Evolutionary conservation across 2,329 filamentous ascomycete species (phyloP), one percentile per base, ranked within the genome.

Genomic region (Verticillium zaregamsianum): DNA sequence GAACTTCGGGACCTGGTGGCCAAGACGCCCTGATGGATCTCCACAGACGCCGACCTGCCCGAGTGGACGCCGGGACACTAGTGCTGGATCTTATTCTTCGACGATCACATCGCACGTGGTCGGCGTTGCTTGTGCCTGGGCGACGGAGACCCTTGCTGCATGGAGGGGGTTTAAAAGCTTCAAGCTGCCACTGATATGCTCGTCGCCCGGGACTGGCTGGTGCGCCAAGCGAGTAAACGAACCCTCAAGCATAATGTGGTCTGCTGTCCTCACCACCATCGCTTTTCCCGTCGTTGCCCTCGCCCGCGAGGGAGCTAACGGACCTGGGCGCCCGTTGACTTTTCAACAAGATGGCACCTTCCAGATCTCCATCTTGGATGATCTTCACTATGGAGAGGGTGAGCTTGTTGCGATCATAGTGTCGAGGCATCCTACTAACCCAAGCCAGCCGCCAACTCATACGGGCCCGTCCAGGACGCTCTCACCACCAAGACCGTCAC

Each of bases 321-420:
- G 58, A 15, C 58, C 45, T 12, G 45, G n/a, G 3, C 58, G 32
- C 0, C 71, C 72, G 7, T 67, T 76, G 11, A 68, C 64, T 11
- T 82, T 84, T 65, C 71, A 69, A 9, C 23, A 66, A 1, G 76
- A 82, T 55, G 80, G 80, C 6, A 79, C 75, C 0, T 84, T 85
- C 66, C 79, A 82, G 59, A 75, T 85, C 35, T 76, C 85, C 2
- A 80, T 92, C 14, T 90, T 92, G 64, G 82, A 85, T 32, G 90
- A 92, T 66, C 73, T 92, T 8, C 89, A 92, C 70, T 90, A 89
- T 69, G 90, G 88, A 11, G 89, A 92, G 72, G 82, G 85, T 85
- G 73, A 66, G 75, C 70, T 2, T 7, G 28, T 28, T 45, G 23
- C 23, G 31, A 9, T 23, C n/a, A 7, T 20, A 7, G 11, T 2